Base-by-base conservation (phyloP, 2,329 filamentous ascomycete species). In the Cryphonectria radicalis region DNA sequence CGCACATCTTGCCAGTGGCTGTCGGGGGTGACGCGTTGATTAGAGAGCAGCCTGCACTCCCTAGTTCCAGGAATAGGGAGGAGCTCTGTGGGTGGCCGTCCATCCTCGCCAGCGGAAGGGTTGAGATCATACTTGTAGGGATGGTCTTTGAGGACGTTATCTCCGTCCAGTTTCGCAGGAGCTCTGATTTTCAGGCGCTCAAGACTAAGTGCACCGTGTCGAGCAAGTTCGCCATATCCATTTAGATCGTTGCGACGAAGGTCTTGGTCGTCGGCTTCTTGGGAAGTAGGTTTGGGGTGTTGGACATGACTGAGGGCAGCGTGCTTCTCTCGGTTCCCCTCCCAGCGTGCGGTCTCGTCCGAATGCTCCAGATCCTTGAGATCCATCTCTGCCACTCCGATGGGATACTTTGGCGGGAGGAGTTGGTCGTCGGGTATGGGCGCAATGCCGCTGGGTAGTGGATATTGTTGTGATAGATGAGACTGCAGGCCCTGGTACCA, bases 1-100 rank as follows among this genome's bases (percentile, higher is more conserved):
- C 96, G 92, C 62, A 98, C 95, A 82, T 99, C 96, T 83, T 99
- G 96, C 91, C 94, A 98, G 81, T 99, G 96, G 1, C 84, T 83
- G 0, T 80, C 65, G 0, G 95, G 90, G 0, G 96, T 99, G 7
- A 97, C 80, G 22, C 95, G 89, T 25, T 84, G 80, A 77, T 97
- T 97, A n/a, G 81, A 79, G 0, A 84, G 77, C 0, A 99, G 78
- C 0, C 80, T 86, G 11, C 91, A 92, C 0, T 79, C 80, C 74
- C 89, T 83, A 2, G 87, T 84, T 59, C 83, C 81, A 0, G 88
- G 87, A 17, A 94, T 85, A 0, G 90, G 86, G 1, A 93, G 83
- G 4, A 86, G 17, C 42, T 63, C 43, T 63, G 75, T 74, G 53
- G 62, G 40, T 1, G 78, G 80, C 0, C 80, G 80, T 13, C 22